phyloP scores from a whole-genome alignment of 768 basidiomycete species.

The Mycena belliarum region DNA sequence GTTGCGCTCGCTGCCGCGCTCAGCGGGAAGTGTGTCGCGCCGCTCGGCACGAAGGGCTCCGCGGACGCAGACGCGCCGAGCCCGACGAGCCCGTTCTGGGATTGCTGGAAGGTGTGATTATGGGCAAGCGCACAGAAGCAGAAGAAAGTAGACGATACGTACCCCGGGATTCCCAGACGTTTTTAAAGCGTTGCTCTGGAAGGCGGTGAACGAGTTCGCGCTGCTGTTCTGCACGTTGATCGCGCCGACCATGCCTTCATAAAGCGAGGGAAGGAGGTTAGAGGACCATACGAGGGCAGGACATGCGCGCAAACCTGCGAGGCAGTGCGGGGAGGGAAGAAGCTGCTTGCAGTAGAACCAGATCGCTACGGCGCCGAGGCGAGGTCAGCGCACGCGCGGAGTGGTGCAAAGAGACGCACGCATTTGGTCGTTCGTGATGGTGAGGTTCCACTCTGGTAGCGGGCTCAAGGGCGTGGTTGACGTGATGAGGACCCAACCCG shows the following conservation, averaged over 20 bases:
- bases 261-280: background rate
- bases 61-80: slow-evolving; percentile 50
- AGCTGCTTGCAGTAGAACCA: background rate
- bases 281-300: no score
- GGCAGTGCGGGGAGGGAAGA: background rate
- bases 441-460: slow-evolving; percentile 49
- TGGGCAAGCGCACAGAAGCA: background rate
- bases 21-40: slow-evolving; percentile 23
- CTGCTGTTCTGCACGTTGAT: background rate
- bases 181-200: background rate
- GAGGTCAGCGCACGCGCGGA: no score
- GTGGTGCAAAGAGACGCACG: slow-evolving; percentile 35
- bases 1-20: background rate
- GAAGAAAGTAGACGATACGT: slow-evolving; percentile 9
- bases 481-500: slow-evolving; percentile 44
- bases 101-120: no score
- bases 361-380: background rate
- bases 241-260: background rate
- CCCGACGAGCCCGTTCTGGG: slow-evolving; percentile 41
- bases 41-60: slow-evolving; percentile 37
- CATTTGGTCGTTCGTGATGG: slow-evolving; percentile 45
- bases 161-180: slow-evolving; percentile 29
- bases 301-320: background rate
- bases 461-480: slow-evolving; percentile 1
- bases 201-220: background rate